A percentile compares a stretch with the other conserved stretches of the same genome.
phyloP scores from a whole-genome alignment of 768 basidiomycete genomes.

The Cystobasidium onofrii region DNA sequence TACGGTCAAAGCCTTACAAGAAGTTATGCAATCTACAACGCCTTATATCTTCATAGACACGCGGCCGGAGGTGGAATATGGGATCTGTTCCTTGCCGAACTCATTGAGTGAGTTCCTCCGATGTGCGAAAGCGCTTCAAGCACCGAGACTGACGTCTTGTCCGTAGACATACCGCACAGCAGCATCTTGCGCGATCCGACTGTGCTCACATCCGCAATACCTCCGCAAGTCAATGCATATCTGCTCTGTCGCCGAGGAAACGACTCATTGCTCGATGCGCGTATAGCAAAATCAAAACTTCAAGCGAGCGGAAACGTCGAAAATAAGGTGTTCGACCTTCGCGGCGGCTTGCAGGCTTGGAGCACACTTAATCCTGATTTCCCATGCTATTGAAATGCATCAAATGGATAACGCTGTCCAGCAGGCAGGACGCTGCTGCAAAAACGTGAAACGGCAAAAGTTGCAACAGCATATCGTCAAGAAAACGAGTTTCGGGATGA shows the following conservation, averaged over 20 bases:
- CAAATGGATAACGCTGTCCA: not conserved
- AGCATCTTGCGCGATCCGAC: slow-evolving; percentile 56
- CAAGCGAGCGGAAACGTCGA: not conserved
- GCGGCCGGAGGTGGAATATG: slow-evolving; percentile 67
- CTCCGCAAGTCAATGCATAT: slow-evolving; percentile 48
- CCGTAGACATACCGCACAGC: slow-evolving; percentile 64
- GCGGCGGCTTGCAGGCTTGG: slow-evolving; percentile 75
- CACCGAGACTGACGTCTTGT: not conserved
- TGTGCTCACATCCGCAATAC: slow-evolving; percentile 2
- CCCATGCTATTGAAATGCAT: slow-evolving; percentile 60
- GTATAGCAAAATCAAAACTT: slow-evolving; percentile 50
- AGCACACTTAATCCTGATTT: slow-evolving; percentile 64
- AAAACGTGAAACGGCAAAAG: too few relatives aligned
- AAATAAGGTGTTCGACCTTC: slow-evolving; percentile 22
- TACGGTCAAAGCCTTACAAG: slow-evolving; percentile 51
- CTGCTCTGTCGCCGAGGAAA: slow-evolving; percentile 83
- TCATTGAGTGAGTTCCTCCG: slow-evolving; percentile 57
- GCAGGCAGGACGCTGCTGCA: not conserved
- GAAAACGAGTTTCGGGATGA: too few relatives aligned
- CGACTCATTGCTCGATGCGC: slow-evolving; percentile 80
- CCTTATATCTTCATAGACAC: slow-evolving; percentile 62
- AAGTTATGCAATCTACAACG: slow-evolving; percentile 43
- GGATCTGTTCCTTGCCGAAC: slow-evolving; percentile 69
- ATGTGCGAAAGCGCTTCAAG: not conserved
- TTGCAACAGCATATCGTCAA: too few relatives aligned